Evolutionary conservation across 192 early-diverging fungal species (phyloP), one percentile per base, ranked within the genome.

Genomic region (Coemansia sp.): DNA sequence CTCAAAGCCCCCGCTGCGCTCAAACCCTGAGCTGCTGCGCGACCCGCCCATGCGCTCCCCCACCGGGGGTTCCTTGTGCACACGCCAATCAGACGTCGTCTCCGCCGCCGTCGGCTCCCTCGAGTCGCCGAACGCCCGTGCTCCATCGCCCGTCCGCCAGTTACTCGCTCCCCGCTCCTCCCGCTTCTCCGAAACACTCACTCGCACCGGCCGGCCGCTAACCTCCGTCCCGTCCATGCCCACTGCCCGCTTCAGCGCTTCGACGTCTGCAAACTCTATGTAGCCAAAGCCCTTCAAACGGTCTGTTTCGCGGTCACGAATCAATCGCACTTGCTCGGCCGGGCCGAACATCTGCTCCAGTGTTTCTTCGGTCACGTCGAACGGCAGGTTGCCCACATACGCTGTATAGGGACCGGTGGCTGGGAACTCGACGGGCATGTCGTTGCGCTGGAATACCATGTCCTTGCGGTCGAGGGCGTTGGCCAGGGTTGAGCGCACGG

Each of bases 211-310:
- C 36, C 96, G 85, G 11, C 88, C 85, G 53, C 82, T 75, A 15
- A 94, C 66, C 53, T 80, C 85, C 69, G 59, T 10, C 12, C 78
- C 78, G 26, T 75, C 73, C 64, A 50, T 59, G 7, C 82, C 85
- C 65, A 97, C 83, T 42, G 94, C 96, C 58, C 64, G 77, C 77
- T 85, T 90, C 62, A 98, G 85, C 36, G 86, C 90, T 20, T 96
- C 93, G 19, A 89, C 59, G 52, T 88, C 87, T 20, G 89, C 87
- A 72, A 99, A 99, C 85, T 97, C 94, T 54, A 94, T 89, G 80
- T 98, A 99, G 20, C 94, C 95, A 68, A 91, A 98, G 34, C 97
- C 97, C 71, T 95, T 94, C 49, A 89, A 87, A 74, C 85, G 87
- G 38, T 88, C 90, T 54, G 74, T 85, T 22, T 89, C 88, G 52